A percentile compares a stretch with the other conserved stretches of the same genome.
phyloP scores from a whole-genome alignment of 1,284 basidiomycete genomes.

The Phylloboletellus chloephorus region DNA sequence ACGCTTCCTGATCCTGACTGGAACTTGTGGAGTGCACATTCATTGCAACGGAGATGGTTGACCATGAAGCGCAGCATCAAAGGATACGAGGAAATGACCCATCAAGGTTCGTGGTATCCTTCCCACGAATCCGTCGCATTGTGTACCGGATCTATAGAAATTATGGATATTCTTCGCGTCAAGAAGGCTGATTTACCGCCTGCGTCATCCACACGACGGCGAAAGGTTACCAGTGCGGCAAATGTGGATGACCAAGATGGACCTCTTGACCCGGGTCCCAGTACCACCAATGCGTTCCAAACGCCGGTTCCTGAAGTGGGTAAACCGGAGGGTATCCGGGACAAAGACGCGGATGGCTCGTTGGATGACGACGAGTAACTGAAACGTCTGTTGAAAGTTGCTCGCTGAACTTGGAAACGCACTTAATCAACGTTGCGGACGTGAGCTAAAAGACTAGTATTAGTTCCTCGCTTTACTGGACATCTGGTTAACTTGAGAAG shows the following conservation, averaged over 20 bases:
- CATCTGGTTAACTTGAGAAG: not conserved
- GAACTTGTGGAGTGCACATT: constrained; percentile 79
- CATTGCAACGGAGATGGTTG: constrained; percentile 69
- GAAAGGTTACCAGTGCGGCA: constrained; percentile 50
- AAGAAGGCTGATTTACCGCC: constrained; percentile 60
- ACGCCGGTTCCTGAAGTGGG: constrained; percentile 13
- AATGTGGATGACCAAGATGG: constrained; percentile 35
- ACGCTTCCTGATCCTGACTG: constrained; percentile 62
- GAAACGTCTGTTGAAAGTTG: constrained; percentile 34
- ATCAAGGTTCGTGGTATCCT: constrained; percentile 47
- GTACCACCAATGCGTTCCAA: constrained; percentile 12
- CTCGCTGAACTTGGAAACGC: not conserved
- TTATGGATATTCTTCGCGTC: constrained; percentile 69
- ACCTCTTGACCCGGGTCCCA: constrained; percentile 24
- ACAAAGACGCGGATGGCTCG: constrained; percentile 55
- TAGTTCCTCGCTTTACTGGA: constrained; percentile 1
- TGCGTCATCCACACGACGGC: constrained; percentile 37
- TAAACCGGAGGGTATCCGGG: constrained; percentile 12
- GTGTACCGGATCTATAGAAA: constrained; percentile 43
- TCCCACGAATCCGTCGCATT: constrained; percentile 5
- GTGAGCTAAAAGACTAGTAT: not conserved
- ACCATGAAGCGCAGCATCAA: constrained; percentile 71
- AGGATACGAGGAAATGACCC: constrained; percentile 71
- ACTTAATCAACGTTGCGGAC: not conserved
- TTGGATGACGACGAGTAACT: constrained; percentile 52